A percentile compares a stretch with the other conserved stretches of the same genome.
phyloP scores from a whole-genome alignment of 1,139 yeast species.

The Zygosaccharomyces sapae region DNA sequence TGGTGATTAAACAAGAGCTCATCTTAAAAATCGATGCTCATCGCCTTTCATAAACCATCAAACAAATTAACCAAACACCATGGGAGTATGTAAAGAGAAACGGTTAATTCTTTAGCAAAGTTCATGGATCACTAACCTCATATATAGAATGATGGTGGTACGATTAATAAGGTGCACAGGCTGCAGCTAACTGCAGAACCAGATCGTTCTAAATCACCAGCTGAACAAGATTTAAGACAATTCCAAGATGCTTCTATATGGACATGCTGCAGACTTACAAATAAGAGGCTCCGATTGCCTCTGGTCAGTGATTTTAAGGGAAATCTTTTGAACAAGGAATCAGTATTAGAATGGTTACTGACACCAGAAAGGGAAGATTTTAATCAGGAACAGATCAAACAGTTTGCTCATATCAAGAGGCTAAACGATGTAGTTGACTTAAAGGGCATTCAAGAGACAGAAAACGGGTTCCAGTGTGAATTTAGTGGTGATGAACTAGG shows the following conservation, averaged over 20 bases:
- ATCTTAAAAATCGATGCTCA: neutral
- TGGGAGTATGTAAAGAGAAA: conserved; percentile 13
- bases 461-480: conserved; percentile 48
- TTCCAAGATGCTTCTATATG: conserved; percentile 31
- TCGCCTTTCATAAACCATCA: neutral
- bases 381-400: conserved; percentile 31
- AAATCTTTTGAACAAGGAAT: conserved; percentile 60
- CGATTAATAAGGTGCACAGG: conserved; percentile 21
- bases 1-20: neutral
- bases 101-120: neutral
- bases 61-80: neutral
- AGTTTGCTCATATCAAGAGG: conserved; percentile 44
- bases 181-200: conserved; percentile 25
- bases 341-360: conserved; percentile 55
- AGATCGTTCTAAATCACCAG: conserved; percentile 26
- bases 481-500: conserved; percentile 42
- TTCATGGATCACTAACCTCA: conserved; percentile 3
- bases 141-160: conserved; percentile 28
- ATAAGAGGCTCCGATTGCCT: conserved; percentile 42
- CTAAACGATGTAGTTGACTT: conserved; percentile 49
- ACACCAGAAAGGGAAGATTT: conserved; percentile 29
- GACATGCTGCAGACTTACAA: conserved; percentile 37
- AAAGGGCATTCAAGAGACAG: conserved; percentile 34
- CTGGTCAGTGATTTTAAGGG: conserved; percentile 75
- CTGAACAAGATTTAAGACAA: conserved; percentile 50